phyloP scores from a whole-genome alignment of 306 rosid genomes.

The Vigna mungo region DNA sequence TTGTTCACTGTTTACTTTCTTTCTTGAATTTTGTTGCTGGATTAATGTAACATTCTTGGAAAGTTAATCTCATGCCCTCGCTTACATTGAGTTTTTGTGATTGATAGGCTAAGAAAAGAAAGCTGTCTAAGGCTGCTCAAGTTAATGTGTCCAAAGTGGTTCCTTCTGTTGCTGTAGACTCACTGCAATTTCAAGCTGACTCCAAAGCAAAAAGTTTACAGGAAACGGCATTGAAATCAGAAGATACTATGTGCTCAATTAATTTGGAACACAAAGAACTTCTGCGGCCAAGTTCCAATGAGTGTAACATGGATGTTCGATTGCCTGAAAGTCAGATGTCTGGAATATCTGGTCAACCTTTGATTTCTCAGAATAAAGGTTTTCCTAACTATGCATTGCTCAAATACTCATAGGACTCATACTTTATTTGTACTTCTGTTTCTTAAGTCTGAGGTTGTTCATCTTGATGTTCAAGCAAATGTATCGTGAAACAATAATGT shows the following conservation, averaged over 20 bases:
- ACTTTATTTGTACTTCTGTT: neutral
- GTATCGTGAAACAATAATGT: neutral
- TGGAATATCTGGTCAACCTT: slow-evolving; percentile 52
- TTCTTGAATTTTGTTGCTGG: slow-evolving; percentile 33
- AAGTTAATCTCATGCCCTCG: slow-evolving; percentile 1
- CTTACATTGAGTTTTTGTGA: slow-evolving; percentile 35
- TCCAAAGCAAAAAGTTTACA: slow-evolving; percentile 43
- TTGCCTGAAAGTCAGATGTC: slow-evolving; percentile 59
- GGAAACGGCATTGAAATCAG: slow-evolving; percentile 47
- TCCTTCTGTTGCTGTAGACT: slow-evolving; percentile 43
- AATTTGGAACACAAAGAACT: slow-evolving; percentile 45
- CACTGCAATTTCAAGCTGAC: slow-evolving; percentile 44
- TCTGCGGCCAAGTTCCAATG: slow-evolving; percentile 35
- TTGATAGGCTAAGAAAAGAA: slow-evolving; percentile 64
- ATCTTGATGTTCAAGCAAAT: neutral
- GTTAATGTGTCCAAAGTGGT: slow-evolving; percentile 48
- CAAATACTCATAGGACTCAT: neutral
- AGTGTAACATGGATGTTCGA: slow-evolving; percentile 42
- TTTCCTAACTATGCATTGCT: slow-evolving; percentile 33
- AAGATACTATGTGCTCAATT: slow-evolving; percentile 47
- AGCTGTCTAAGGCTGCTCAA: slow-evolving; percentile 49
- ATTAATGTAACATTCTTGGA: slow-evolving; percentile 34
- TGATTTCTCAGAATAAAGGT: slow-evolving; percentile 63
- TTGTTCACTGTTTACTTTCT: slow-evolving; percentile 23
- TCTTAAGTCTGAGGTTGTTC: slow-evolving; percentile 24